Conservation (phyloP, 345 rosid genomes). For the Bruguiera parviflora region DNA sequence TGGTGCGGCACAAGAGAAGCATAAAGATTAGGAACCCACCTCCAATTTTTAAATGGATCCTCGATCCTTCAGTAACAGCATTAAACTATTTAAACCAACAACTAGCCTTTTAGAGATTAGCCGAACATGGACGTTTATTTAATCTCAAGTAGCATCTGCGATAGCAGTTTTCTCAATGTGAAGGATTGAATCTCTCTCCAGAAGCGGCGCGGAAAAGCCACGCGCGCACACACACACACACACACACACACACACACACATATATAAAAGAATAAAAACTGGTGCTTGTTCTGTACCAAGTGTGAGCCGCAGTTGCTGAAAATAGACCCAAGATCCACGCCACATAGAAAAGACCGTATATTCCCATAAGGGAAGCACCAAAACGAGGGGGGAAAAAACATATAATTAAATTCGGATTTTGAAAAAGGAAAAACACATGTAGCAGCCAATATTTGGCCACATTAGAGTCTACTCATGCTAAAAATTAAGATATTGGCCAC, state of each 20-base stretch:
- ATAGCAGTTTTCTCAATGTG: neutral
- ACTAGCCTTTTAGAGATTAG: no score
- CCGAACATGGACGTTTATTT: no score
- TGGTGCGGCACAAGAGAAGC: no score
- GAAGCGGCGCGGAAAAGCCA: neutral
- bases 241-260: no score
- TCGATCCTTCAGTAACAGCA: no score
- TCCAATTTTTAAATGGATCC: no score
- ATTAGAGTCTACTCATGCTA: neutral
- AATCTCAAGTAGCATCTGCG: no score
- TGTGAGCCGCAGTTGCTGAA: neutral
- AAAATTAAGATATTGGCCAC: neutral
- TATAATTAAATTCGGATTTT: neutral
- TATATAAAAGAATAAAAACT: neutral
- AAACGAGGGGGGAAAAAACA: neutral
- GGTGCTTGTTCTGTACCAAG: neutral
- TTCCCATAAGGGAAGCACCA: neutral
- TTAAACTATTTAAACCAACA: no score
- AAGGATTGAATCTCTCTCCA: neutral
- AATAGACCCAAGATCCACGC: neutral
- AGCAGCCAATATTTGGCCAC: slow-evolving; percentile 14
- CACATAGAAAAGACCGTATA: neutral
- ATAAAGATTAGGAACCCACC: no score
- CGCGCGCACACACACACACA: no score
- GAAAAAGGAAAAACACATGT: neutral